Evolutionary conservation across 1,284 basidiomycete species (phyloP).

Genomic region (Cystobasidium pallidum): DNA sequence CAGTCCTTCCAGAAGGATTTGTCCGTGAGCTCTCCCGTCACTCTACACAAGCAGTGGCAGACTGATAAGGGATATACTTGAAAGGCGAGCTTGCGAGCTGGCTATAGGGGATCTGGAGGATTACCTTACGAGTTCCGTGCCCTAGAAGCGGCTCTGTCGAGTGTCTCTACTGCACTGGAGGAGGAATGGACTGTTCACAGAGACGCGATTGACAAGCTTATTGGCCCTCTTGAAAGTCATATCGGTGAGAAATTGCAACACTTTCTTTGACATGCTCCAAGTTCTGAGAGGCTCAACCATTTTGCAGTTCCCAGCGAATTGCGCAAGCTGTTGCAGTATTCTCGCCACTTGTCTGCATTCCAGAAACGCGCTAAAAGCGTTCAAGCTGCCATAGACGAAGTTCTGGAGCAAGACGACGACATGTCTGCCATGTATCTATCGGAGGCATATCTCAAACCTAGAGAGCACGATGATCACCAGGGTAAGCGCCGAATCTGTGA

Average conservation of each 20-base stretch:
- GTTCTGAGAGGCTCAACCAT: no score
- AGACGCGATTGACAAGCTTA: slow-evolving; percentile 78
- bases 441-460: slow-evolving; percentile 31
- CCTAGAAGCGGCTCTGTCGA: slow-evolving; percentile 84
- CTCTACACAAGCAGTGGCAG: slow-evolving; percentile 56
- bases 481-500: not conserved
- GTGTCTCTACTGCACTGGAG: slow-evolving; percentile 84
- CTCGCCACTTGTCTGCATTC: slow-evolving; percentile 78
- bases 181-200: slow-evolving; percentile 90
- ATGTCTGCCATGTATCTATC: slow-evolving; percentile 83
- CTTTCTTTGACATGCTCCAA: not conserved
- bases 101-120: slow-evolving; percentile 55
- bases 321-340: slow-evolving; percentile 85
- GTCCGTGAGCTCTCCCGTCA: slow-evolving; percentile 58
- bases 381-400: slow-evolving; percentile 84
- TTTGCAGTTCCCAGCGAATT: slow-evolving; percentile 63
- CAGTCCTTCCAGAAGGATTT: slow-evolving; percentile 85
- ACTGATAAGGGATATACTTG: slow-evolving; percentile 63
- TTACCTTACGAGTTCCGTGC: slow-evolving; percentile 91
- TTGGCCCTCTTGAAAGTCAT: slow-evolving; percentile 89
- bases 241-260: slow-evolving; percentile 62
- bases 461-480: slow-evolving; percentile 49
- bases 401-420: slow-evolving; percentile 93
- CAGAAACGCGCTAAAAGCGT: slow-evolving; percentile 85
- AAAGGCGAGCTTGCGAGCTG: slow-evolving; percentile 63